phyloP scores from a whole-genome alignment of 2,329 filamentous ascomycete species.

The Epichloe brachyelytri region DNA sequence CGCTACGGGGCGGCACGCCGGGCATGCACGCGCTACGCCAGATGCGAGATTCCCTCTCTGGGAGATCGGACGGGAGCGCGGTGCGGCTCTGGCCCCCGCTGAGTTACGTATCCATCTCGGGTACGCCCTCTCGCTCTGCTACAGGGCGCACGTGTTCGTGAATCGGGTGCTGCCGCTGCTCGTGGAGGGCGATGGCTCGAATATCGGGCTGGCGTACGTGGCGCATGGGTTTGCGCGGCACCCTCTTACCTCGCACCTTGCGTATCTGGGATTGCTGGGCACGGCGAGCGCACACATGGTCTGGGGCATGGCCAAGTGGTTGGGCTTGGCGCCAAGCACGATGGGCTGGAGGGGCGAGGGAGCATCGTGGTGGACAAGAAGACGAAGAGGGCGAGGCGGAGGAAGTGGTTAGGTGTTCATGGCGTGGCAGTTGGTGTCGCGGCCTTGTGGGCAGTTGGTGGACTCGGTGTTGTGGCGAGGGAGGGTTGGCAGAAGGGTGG shows the following conservation, averaged over 20 bases:
- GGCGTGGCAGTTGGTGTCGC: conserved; percentile 44
- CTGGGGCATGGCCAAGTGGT: conserved; percentile 78
- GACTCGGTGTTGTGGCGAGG: conserved; percentile 66
- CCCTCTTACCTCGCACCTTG: conserved; percentile 49
- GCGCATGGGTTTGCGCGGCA: conserved; percentile 72
- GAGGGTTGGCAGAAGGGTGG: conserved; percentile 62
- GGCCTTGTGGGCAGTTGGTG: conserved; percentile 68
- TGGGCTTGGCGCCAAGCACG: conserved; percentile 48
- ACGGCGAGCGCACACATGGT: conserved; percentile 65
- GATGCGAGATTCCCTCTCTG: conserved; percentile 19
- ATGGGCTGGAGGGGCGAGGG: conserved; percentile 32
- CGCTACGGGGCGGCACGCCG: conserved; percentile 62
- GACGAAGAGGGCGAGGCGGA: conserved; percentile 41
- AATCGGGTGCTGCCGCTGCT: conserved; percentile 65
- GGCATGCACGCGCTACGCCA: conserved; percentile 31
- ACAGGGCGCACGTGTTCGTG: conserved; percentile 58
- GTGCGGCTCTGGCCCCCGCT: conserved; percentile 51
- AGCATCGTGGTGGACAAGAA: conserved; percentile 33
- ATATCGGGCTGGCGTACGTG: conserved; percentile 72
- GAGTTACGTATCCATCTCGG: conserved; percentile 57
- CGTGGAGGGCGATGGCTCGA: conserved; percentile 74
- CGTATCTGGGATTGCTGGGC: conserved; percentile 56
- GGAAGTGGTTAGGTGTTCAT: conserved; percentile 61
- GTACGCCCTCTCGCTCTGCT: conserved; percentile 52
- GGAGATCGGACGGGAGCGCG: conserved; percentile 18